Base-by-base conservation (phyloP, 306 rosid genomes). In the Datisca glomerata region DNA sequence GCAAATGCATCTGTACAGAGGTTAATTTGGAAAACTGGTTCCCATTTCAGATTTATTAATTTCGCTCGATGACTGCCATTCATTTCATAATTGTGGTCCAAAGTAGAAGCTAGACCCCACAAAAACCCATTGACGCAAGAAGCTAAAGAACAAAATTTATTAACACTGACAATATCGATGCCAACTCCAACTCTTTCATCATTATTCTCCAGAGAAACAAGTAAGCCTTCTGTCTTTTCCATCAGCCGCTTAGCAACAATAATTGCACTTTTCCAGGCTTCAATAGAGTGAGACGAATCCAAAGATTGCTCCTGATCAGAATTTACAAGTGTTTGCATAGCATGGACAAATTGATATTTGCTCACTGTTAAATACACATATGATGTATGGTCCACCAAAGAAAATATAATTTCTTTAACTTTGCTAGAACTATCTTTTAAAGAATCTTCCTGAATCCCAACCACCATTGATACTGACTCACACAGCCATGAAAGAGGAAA, bases 381-480 rank as follows among this genome's bases (percentile, higher is more conserved):
- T 21, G 78, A 65, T 6, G 94, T 83, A 72, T 80, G 89, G 56
- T 87, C 86, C 82, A 87, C 72, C 63, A 79, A 62, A 18, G 83
- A 63, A 51, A 76, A 79, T 29, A 67, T 48, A 61, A 63, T 46
- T 61, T 69, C 67, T 57, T 68, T 59, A 60, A 68, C 51, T 46
- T 57, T 53, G 45, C 12, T n/a, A 42, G 10, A 33, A 45, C 47
- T 57, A 56, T 70, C 65, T 41, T 61, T 66, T 25, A 74, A 31
- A 49, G 62, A 61, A 38, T 60, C 52, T 48, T 50, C 78, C 63
- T 60, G 70, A 61, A 72, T 57, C 54, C 76, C 76, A 59, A 54
- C 61, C 36, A 64, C 69, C 41, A 50, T 45, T 51, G 78, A 56
- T 39, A 74, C 55, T 23, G 97, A 89, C 73, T 83, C 82, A 43